Conservation (phyloP, 106 monocot genomes). For the Dendrobium catenatum region DNA sequence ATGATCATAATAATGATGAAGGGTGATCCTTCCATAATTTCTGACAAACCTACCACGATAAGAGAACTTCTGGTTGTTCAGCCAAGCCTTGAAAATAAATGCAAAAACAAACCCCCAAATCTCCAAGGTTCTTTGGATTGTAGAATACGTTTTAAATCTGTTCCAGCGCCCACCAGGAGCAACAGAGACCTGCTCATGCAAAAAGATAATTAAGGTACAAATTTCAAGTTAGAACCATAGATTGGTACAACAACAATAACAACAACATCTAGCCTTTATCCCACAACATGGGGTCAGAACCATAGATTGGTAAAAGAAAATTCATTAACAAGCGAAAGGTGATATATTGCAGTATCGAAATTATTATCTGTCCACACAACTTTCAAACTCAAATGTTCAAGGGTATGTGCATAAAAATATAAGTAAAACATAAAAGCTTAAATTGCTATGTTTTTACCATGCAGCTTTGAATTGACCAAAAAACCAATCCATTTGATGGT, state of each 20-base stretch:
- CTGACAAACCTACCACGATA: constrained; percentile 47
- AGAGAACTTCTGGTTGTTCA: constrained; percentile 89
- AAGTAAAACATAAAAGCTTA: not conserved
- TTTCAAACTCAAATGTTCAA: not conserved
- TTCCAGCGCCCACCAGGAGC: constrained; percentile 96
- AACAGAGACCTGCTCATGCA: constrained; percentile 71
- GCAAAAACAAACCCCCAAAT: constrained; percentile 97
- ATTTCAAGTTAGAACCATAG: not conserved
- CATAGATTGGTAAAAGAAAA: not conserved
- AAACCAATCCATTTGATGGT: not conserved
- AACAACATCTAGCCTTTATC: too few relatives aligned
- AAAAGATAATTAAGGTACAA: constrained; percentile 4
- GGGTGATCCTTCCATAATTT: not conserved
- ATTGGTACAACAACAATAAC: not conserved
- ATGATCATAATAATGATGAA: not conserved
- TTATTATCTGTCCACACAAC: not conserved
- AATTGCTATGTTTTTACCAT: not conserved
- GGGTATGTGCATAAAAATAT: not conserved
- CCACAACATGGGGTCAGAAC: too few relatives aligned
- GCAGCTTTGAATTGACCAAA: not conserved
- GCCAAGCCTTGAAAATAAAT: constrained; percentile 84
- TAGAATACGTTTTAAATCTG: constrained; percentile 97
- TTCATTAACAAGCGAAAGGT: not conserved
- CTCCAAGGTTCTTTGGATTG: constrained; percentile 96
- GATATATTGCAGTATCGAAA: not conserved